These are phyloP conservation scores for Solanum bulbocastanum DNA, from an alignment of 257 asterid species.

Conservation along the genomic window DNA sequence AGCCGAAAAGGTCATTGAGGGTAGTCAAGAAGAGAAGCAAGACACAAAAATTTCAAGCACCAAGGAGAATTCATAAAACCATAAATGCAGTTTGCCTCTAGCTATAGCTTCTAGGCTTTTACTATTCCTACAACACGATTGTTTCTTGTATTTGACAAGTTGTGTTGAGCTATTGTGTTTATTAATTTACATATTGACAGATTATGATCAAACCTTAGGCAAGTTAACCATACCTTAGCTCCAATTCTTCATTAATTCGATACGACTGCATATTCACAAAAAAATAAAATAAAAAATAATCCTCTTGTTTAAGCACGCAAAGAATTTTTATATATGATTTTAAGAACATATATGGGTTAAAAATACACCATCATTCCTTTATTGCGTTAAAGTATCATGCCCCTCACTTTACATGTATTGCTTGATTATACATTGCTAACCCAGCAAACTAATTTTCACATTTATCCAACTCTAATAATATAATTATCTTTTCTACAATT, in stretches of 20 bases:
- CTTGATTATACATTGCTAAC: neutral
- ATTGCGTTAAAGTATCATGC: neutral
- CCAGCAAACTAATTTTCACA: neutral
- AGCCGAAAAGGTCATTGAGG: slow-evolving; percentile 14
- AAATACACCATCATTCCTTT: neutral
- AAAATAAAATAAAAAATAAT: neutral
- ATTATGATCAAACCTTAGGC: neutral
- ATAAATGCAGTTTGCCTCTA: neutral
- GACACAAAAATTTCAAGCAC: slow-evolving; percentile 35
- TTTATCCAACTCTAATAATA: neutral
- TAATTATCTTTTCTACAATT: neutral
- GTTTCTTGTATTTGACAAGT: slow-evolving; percentile 6
- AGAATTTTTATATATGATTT: neutral
- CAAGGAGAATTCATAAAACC: slow-evolving; percentile 33
- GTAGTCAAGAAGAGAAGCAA: slow-evolving; percentile 35
- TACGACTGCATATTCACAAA: neutral
- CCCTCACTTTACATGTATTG: neutral
- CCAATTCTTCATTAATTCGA: neutral
- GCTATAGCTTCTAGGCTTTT: slow-evolving; percentile 4
- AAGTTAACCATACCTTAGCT: neutral
- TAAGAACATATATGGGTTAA: neutral
- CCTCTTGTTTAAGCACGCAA: neutral
- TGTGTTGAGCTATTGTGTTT: neutral
- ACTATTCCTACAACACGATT: neutral
- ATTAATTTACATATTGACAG: neutral